Evolutionary conservation across 495 filamentous ascomycete genomes (phyloP), one percentile per base, ranked within the genome.

Genomic region (Hyaloscypha hepaticicola): DNA sequence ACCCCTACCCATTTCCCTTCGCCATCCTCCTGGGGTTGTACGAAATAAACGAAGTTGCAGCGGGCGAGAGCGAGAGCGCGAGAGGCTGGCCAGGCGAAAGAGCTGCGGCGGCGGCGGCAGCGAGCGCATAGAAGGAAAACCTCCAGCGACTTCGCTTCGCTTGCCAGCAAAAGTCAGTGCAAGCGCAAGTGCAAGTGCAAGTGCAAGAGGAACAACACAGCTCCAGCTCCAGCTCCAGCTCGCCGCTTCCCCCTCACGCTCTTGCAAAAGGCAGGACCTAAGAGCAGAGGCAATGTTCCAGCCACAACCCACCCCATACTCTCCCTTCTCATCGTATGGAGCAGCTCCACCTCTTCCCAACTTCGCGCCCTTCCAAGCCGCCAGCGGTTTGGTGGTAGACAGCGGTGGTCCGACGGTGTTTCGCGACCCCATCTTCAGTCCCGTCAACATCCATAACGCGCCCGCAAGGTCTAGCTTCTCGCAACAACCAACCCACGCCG

Each of bases 261-360:
- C 38, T 45, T 45, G 38, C 38, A 45, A 0, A 3, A 19, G 16
- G 38, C 38, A 45, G 38, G 38, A 14, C 29, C 29, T 14, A 61
- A 58, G 11, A 25, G 19, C 26, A 56, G 29, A 63, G 74, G 67
- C 58, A 53, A 85, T 85, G 82, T 85, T 80, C 75, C 81, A 82
- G 71, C 77, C 82, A 72, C 78, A 82, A 65, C 72, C 80, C 51
- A 79, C 80, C 50, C 76, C 80, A 53, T 83, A 74, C 70, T 73
- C 67, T 29, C 38, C 69, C 51, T 72, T 72, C 49, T 59, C 65
- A 28, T 68, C 70, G 16, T 72, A 72, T 68, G 70, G 70, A 49
- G 26, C 51, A n/a, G 14, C 51, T 24, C 49, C 60, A 3, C 31
- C 61, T 25, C 53, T 52, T 34, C 56, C 59, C 28, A 50, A 63